Conservation (phyloP, 306 rosid species). For the Fragaria nilgerrensis region DNA sequence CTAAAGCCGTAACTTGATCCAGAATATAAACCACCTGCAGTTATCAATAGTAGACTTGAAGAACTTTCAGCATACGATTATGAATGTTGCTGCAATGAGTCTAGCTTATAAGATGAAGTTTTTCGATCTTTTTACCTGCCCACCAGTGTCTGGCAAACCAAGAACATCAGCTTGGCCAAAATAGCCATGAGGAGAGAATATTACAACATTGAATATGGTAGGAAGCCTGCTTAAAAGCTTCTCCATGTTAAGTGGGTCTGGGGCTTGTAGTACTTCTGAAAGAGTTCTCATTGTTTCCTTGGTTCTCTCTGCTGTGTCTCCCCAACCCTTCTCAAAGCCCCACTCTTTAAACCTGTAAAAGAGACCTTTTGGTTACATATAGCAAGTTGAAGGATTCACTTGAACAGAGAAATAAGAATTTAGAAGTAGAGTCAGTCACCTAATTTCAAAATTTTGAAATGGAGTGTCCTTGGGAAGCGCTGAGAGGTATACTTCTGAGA, state of each 20-base stretch:
- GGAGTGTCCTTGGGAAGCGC: conserved; percentile 49
- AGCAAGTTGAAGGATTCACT: neutral
- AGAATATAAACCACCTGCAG: conserved; percentile 81
- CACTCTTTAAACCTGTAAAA: conserved; percentile 71
- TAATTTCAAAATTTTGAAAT: conserved; percentile 56
- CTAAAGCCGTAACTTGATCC: conserved; percentile 90
- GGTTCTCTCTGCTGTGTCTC: conserved; percentile 70
- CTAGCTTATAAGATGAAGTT: neutral
- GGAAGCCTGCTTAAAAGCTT: conserved; percentile 71
- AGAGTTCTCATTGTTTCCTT: conserved; percentile 62
- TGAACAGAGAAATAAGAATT: neutral
- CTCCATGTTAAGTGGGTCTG: conserved; percentile 65
- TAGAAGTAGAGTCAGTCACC: conserved; percentile 34
- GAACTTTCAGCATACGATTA: neutral
- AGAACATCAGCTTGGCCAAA: conserved; percentile 94
- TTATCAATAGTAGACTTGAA: neutral
- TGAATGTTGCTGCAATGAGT: neutral
- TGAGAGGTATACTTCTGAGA: conserved; percentile 64
- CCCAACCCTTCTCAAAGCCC: conserved; percentile 99
- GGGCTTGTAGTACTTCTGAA: conserved; percentile 85
- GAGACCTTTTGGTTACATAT: conserved; percentile 1
- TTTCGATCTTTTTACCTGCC: conserved; percentile 55
- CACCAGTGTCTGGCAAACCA: conserved; percentile 96
- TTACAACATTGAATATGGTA: conserved; percentile 68
- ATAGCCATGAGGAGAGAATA: conserved; percentile 89